Percentiles rank a stretch among this genome's conserved stretches.
phyloP scores from a whole-genome alignment of 1,139 yeast species.

The Blastobotrys arbuscula region DNA sequence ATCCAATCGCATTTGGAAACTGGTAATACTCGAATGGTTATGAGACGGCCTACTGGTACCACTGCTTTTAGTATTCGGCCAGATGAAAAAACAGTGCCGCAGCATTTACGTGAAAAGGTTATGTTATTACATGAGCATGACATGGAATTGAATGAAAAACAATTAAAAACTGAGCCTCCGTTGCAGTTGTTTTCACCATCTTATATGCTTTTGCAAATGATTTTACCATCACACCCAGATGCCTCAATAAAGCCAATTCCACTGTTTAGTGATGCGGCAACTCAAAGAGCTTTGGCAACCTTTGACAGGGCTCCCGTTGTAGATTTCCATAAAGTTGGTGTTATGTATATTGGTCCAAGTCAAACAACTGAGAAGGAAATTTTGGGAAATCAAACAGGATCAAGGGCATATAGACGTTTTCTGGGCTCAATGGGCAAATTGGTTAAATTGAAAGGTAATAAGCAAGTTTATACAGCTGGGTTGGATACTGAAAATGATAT shows the following conservation, averaged over 20 bases:
- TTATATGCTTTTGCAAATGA: conserved; percentile 40
- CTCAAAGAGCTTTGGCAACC: conserved; percentile 54
- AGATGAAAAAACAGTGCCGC: conserved; percentile 41
- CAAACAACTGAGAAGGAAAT: conserved; percentile 63
- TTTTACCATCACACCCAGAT: conserved; percentile 32
- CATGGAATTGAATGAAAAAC: conserved; percentile 9
- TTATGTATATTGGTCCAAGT: conserved; percentile 64
- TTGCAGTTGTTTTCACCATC: conserved; percentile 37
- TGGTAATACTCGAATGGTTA: conserved; percentile 50
- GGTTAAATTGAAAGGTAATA: conserved; percentile 50
- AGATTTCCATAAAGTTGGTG: conserved; percentile 73
- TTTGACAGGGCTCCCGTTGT: conserved; percentile 76
- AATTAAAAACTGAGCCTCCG: conserved; percentile 7
- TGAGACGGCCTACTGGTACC: conserved; percentile 67
- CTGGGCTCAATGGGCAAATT: conserved; percentile 54
- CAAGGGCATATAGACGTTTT: conserved; percentile 55
- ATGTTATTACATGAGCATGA: conserved; percentile 11
- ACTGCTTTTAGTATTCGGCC: conserved; percentile 44
- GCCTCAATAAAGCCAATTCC: conserved; percentile 36
- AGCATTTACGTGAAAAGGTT: conserved; percentile 24
- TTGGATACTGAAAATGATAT: conserved; percentile 60
- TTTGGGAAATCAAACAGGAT: conserved; percentile 60
- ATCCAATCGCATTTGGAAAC: conserved; percentile 48
- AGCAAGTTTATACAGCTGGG: conserved; percentile 68
- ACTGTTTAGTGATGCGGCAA: conserved; percentile 44